phyloP scores from a whole-genome alignment of 116 monocot species.

The Trichopus zeylanicus region DNA sequence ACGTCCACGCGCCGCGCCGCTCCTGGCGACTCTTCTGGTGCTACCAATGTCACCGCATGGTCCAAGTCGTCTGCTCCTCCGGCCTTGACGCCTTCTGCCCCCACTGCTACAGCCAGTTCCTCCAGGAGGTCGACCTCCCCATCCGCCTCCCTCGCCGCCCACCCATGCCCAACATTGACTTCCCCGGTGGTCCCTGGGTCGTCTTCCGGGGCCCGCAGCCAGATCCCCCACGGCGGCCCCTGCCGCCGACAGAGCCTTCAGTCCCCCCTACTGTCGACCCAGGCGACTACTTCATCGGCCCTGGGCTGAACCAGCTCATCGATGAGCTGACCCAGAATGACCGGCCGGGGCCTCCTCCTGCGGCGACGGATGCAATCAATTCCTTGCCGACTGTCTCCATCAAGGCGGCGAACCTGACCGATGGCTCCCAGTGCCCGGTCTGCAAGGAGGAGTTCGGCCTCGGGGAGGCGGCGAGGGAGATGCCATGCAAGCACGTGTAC shows the following conservation, averaged over 20 bases:
- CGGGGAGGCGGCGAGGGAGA: slow-evolving; percentile 59
- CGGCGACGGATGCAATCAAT: slow-evolving; percentile 43
- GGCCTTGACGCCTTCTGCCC: slow-evolving; percentile 52
- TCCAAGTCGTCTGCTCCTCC: slow-evolving; percentile 41
- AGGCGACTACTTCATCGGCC: slow-evolving; percentile 50
- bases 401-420: slow-evolving; percentile 30
- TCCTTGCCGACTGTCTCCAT: slow-evolving; percentile 53
- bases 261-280: not conserved
- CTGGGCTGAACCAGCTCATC: slow-evolving; percentile 40
- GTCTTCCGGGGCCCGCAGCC: slow-evolving; percentile 4
- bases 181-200: slow-evolving; percentile 1
- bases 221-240: slow-evolving; percentile 4
- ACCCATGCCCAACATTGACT: too few relatives aligned
- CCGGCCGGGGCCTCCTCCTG: slow-evolving; percentile 65
- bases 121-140: slow-evolving; percentile 44
- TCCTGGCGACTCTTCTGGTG: slow-evolving; percentile 56
- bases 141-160: slow-evolving; percentile 21
- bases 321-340: slow-evolving; percentile 74
- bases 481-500: slow-evolving; percentile 81
- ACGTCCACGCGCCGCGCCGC: not conserved
- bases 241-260: not conserved
- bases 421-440: slow-evolving; percentile 70
- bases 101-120: slow-evolving; percentile 50
- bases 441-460: slow-evolving; percentile 70
- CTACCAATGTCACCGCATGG: slow-evolving; percentile 60